Evolutionary conservation across 2,329 filamentous ascomycete species (phyloP).

Genomic region (Pseudogymnoascus sp.): DNA sequence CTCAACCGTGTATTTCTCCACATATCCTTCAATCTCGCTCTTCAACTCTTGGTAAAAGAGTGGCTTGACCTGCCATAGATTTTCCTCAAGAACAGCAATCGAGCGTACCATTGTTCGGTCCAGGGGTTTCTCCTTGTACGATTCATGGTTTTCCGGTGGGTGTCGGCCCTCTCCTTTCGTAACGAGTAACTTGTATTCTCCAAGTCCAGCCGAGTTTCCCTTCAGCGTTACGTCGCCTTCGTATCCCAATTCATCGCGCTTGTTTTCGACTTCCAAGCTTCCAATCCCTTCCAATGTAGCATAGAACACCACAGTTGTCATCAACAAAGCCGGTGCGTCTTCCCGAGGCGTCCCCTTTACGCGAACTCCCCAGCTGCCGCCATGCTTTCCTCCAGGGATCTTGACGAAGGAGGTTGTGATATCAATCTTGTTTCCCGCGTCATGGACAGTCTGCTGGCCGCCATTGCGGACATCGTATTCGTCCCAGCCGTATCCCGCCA

Average conservation of each 20-base stretch:
- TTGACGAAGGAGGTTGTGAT: conserved; percentile 93
- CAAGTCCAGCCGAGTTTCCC: conserved; percentile 65
- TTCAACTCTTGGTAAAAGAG: conserved; percentile 59
- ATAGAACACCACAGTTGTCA: conserved; percentile 77
- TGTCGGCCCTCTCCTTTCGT: conserved; percentile 62
- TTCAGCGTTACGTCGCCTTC: conserved; percentile 59
- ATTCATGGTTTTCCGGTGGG: conserved; percentile 56
- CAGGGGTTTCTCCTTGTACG: conserved; percentile 61
- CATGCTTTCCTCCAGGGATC: conserved; percentile 74
- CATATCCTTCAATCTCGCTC: conserved; percentile 51
- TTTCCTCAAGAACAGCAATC: conserved; percentile 55
- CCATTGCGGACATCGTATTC: conserved; percentile 87
- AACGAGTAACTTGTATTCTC: conserved; percentile 71
- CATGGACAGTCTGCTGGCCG: conserved; percentile 83
- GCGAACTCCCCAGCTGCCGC: conserved; percentile 85
- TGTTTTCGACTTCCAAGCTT: conserved; percentile 52
- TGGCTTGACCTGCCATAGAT: conserved; percentile 78
- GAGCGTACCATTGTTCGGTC: conserved; percentile 72
- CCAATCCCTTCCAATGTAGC: conserved; percentile 71
- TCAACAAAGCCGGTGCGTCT: conserved; percentile 58
- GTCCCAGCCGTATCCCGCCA: conserved; percentile 96
- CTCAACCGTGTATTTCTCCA: conserved; percentile 53
- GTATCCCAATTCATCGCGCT: conserved; percentile 46
- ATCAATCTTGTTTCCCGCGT: conserved; percentile 80
- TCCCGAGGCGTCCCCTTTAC: conserved; percentile 74